phyloP scores from a whole-genome alignment of 2,329 filamentous ascomycete species.

The Fusarium sp. region DNA sequence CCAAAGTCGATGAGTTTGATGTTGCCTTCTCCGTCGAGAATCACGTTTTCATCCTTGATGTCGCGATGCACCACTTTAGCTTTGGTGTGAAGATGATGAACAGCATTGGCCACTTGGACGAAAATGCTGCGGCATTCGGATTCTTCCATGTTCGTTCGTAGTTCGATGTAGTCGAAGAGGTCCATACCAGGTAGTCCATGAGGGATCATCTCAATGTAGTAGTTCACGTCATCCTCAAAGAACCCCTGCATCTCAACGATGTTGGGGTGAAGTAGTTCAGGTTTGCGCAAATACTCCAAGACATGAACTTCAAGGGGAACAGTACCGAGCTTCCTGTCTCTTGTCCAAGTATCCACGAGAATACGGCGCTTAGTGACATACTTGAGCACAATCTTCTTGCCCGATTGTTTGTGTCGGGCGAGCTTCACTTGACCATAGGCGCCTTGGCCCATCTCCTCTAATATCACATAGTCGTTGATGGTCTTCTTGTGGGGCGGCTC shows the following conservation, averaged over 20 bases:
- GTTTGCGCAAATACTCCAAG: slow-evolving; percentile 88
- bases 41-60: slow-evolving; percentile 99
- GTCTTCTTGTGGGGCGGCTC: slow-evolving; percentile 75
- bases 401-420: slow-evolving; percentile 83
- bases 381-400: slow-evolving; percentile 92
- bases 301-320: slow-evolving; percentile 98
- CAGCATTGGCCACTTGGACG: slow-evolving; percentile 87
- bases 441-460: slow-evolving; percentile 98
- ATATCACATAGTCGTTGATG: slow-evolving; percentile 89
- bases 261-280: slow-evolving; percentile 74
- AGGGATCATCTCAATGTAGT: slow-evolving; percentile 98
- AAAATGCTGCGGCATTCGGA: slow-evolving; percentile 95
- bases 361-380: slow-evolving; percentile 98
- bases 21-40: slow-evolving; percentile 92
- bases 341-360: slow-evolving; percentile 97
- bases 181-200: slow-evolving; percentile 98
- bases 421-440: slow-evolving; percentile 98
- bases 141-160: slow-evolving; percentile 97
- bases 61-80: slow-evolving; percentile 95
- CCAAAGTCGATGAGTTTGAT: slow-evolving; percentile 99
- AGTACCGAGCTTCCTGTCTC: slow-evolving; percentile 91
- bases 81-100: slow-evolving; percentile 91
- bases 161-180: slow-evolving; percentile 97
- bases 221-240: slow-evolving; percentile 87
- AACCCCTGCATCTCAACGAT: slow-evolving; percentile 81